Conservation (phyloP, 2,329 filamentous ascomycete genomes). For the Xylariales sp. region DNA sequence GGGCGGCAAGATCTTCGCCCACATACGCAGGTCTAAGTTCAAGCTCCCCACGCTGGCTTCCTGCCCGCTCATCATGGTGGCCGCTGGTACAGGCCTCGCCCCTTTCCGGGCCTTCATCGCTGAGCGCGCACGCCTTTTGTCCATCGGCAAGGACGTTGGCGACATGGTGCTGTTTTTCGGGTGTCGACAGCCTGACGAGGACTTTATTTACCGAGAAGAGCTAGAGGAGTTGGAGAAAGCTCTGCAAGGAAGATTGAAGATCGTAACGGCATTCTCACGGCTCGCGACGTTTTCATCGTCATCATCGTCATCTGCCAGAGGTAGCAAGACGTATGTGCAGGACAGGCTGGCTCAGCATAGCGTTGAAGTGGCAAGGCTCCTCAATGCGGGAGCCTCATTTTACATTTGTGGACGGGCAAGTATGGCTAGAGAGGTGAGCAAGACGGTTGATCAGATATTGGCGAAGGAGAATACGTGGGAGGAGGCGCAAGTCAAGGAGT, state of each 20-base stretch:
- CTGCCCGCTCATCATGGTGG: slow-evolving; percentile 45
- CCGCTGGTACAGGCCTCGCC: slow-evolving; percentile 43
- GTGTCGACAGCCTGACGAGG: slow-evolving; percentile 28
- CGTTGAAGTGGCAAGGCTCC: neutral
- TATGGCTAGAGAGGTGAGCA: slow-evolving; percentile 3
- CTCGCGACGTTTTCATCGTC: neutral
- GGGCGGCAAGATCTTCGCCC: neutral
- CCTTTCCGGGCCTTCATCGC: slow-evolving; percentile 26
- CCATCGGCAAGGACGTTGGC: slow-evolving; percentile 28
- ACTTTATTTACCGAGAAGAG: slow-evolving; percentile 24
- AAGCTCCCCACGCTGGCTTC: slow-evolving; percentile 33
- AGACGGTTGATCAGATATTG: neutral
- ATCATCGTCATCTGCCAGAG: neutral
- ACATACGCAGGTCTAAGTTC: slow-evolving; percentile 36
- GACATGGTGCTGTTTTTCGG: slow-evolving; percentile 36
- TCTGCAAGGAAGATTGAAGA: neutral
- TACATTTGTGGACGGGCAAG: slow-evolving; percentile 1
- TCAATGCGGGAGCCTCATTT: neutral
- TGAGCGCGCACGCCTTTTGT: slow-evolving; percentile 30
- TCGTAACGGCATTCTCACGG: slow-evolving; percentile 7
- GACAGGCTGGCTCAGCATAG: slow-evolving; percentile 1
- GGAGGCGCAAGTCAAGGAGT: neutral
- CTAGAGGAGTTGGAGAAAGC: slow-evolving; percentile 13
- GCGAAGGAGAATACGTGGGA: neutral
- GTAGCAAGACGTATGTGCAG: neutral